A percentile compares a stretch with the other conserved stretches of the same genome.
phyloP scores from a whole-genome alignment of 257 asterid genomes.

The Capsicum baccatum region DNA sequence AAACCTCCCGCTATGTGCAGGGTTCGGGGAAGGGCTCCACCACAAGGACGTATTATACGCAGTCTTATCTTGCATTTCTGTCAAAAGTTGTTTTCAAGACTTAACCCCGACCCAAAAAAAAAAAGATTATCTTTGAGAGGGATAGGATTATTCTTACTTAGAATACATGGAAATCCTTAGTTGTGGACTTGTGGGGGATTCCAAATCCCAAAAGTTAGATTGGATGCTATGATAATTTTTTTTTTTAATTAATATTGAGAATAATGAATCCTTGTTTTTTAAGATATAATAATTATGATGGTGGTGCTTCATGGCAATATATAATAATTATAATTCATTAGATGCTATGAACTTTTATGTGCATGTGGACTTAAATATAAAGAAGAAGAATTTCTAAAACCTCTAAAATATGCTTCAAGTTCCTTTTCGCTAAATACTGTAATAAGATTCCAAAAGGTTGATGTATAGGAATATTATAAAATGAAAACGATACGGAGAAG shows the following conservation, averaged over 20 bases:
- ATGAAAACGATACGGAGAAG: background rate
- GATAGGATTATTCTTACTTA: constrained; percentile 36
- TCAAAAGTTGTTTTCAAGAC: too few relatives aligned
- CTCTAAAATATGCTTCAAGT: background rate
- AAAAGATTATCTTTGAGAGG: constrained; percentile 7
- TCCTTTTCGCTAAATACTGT: background rate
- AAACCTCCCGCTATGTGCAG: too few relatives aligned
- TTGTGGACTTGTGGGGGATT: constrained; percentile 38
- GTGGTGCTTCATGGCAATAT: constrained; percentile 22
- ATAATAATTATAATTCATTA: background rate
- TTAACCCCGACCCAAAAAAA: too few relatives aligned
- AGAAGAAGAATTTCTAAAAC: background rate
- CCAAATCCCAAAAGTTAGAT: constrained; percentile 31
- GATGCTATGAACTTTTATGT: background rate
- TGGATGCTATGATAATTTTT: constrained; percentile 24
- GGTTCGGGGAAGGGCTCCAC: too few relatives aligned
- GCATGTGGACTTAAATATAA: constrained; percentile 1
- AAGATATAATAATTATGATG: constrained; percentile 54
- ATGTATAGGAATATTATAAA: background rate
- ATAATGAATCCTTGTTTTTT: constrained; percentile 54
- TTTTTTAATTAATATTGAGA: constrained; percentile 31
- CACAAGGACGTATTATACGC: too few relatives aligned
- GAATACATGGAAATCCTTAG: constrained; percentile 48
- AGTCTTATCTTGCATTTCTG: too few relatives aligned
- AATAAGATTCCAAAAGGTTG: background rate